These are phyloP conservation scores for Spatholobus suberectus DNA, from an alignment of 306 rosid genomes.

Conservation along the genomic window DNA sequence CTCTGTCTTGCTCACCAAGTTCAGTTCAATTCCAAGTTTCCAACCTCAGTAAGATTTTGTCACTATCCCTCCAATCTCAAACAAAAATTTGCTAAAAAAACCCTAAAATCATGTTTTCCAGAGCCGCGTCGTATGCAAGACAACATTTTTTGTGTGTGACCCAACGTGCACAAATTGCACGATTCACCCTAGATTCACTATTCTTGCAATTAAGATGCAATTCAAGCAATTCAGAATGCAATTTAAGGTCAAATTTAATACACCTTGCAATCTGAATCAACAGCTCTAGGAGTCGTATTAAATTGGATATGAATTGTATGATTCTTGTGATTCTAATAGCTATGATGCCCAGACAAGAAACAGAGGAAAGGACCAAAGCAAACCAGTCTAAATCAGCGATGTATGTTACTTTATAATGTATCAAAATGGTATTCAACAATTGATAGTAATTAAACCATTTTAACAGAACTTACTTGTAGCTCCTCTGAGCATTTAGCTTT, in stretches of 20 bases:
- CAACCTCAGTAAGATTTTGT: background rate
- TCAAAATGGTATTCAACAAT: conserved; percentile 18
- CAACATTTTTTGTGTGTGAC: background rate
- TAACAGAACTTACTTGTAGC: conserved; percentile 70
- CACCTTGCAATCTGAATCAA: background rate
- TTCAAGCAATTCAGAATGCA: background rate
- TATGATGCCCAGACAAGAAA: background rate
- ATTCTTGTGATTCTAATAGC: background rate
- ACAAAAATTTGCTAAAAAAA: background rate
- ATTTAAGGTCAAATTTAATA: background rate
- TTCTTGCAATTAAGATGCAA: background rate
- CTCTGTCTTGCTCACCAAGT: background rate
- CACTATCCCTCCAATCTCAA: background rate
- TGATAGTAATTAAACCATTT: conserved; percentile 1
- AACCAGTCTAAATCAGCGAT: conserved; percentile 13
- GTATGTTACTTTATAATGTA: conserved; percentile 7
- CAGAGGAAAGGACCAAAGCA: conserved; percentile 10
- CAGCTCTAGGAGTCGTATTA: background rate
- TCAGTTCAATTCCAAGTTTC: background rate
- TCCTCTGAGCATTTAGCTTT: conserved; percentile 83
- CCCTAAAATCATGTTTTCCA: background rate
- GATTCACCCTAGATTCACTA: background rate
- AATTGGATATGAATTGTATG: background rate
- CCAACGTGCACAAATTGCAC: background rate
- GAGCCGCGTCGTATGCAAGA: background rate